These are phyloP conservation scores for Neofusicoccum laricinum DNA, from an alignment of 2,329 filamentous ascomycete species.

Conservation along the genomic window DNA sequence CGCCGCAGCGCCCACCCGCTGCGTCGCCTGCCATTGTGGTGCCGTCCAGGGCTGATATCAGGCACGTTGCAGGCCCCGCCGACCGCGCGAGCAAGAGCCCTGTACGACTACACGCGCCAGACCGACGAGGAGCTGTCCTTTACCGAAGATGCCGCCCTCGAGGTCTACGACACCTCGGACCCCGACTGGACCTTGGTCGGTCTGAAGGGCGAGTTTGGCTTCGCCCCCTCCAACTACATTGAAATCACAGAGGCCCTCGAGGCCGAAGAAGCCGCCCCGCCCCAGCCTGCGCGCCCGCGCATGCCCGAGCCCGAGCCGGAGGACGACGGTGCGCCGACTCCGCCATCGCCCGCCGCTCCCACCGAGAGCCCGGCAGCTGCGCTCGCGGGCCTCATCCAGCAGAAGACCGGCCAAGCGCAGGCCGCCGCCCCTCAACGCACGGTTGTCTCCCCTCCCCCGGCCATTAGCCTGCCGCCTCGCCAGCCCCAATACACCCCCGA, in stretches of 20 bases:
- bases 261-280: constrained; percentile 41
- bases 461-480: constrained; percentile 46
- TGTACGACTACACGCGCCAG: constrained; percentile 97
- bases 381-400: constrained; percentile 53
- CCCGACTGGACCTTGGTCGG: constrained; percentile 96
- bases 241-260: constrained; percentile 60
- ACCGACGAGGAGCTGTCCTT: constrained; percentile 98
- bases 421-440: constrained; percentile 13
- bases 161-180: constrained; percentile 87
- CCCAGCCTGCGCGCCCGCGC: constrained; percentile 38
- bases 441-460: constrained; percentile 44
- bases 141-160: constrained; percentile 76
- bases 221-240: constrained; percentile 95
- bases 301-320: constrained; percentile 44
- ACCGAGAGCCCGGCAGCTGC: constrained; percentile 58
- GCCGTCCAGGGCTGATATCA: not conserved
- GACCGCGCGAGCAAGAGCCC: constrained; percentile 72
- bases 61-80: constrained; percentile 57
- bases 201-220: constrained; percentile 80
- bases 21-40: constrained; percentile 1
- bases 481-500: constrained; percentile 61
- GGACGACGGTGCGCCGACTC: constrained; percentile 40
- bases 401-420: constrained; percentile 69
- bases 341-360: constrained; percentile 41
- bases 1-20: not conserved